Evolutionary conservation across 106 monocot species (phyloP), one percentile per base, ranked within the genome.

Genomic region (Apostasia ramifera): DNA sequence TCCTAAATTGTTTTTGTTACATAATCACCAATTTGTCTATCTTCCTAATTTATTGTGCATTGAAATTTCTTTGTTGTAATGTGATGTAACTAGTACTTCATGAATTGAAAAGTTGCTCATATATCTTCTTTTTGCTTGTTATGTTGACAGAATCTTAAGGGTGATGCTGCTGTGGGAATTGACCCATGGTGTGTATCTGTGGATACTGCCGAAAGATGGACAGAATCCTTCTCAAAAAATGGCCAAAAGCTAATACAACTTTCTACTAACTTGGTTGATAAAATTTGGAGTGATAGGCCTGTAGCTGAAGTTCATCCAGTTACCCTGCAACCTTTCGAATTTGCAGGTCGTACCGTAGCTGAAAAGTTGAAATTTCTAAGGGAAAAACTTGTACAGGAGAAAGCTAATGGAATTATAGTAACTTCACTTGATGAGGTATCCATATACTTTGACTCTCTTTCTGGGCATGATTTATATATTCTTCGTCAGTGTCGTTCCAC

Each of bases 151-250:
- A 92, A 92, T 82, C 78, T 97, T 59, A 82, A 82, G 57, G 71
- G 55, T 26, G 84, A 83, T 69, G 86, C 92, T 73, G 77, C 82
- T 51, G 67, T 97, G 41, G 97, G 97, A 73, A 71, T 87, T 13
- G 89, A 97, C 62, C 89, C 97, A 45, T 97, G 97, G 97, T 97
- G 97, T 70, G 72, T 97, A 26, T 97, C 97, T 73, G 89, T 92
- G 40, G 87, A 97, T 53, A 84, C 86, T 57, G 78, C 92, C 66
- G 80, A 87, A 70, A 89, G 84, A 83, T 97, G 84, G 78, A 89
- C 84, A 53, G 71, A 70, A 14, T 84, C 84, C 59, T 97, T 97
- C 68, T 72, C 68, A 57, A 87, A 74, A 73, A 92, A 87, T 67
- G 81, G 81, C 8, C 97, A 97, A 59, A 89, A 79, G 44, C 61